Base-by-base conservation (phyloP, 2,329 filamentous ascomycete genomes). In the Bipolaris victoriae region DNA sequence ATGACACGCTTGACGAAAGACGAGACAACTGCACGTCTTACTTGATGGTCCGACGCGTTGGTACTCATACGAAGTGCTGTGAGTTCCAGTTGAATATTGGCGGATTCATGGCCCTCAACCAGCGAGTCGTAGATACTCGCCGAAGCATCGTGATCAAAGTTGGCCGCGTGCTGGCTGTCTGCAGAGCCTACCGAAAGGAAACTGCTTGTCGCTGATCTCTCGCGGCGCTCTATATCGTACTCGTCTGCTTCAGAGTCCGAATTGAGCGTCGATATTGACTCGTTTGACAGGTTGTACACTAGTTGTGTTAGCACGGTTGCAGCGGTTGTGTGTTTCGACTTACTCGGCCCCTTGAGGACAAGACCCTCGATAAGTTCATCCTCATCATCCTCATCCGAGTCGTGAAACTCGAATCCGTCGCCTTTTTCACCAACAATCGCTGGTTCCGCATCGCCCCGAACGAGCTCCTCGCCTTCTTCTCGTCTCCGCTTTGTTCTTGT, bases 31-130 rank as follows among this genome's bases (percentile, higher is more conserved):
- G 95, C 92, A 33, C 89, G 88, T 43, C 94, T 90, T 70, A 98
- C 91, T 76, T 95, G 90, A 63, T 89, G 85, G 70, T 97, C 94
- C 1, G 92, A 93, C 2, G 95, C 95, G 70, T 98, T 92, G 69
- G 90, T 91, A 52, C 89, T 90, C 76, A 99, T 91, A 10, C 94
- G 89, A n/a, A 98, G 83, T 45, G 92, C 91, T 81, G 93, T 96
- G 61, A 99, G 90, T 75, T 99, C 95, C 33, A 98, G 85, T 74
- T 94, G 92, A 69, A 97, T 93, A 62, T 96, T 95, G 72, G 96
- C 91, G 10, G 87, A 86, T 13, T 86, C 85, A 48, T 86, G 81
- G 20, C 88, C 89, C 58, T 87, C 85, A 49, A 90, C 88, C 40
- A 98, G 83, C 22, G 92, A 90, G 69, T 97, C 93, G 60, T 93